Base-by-base conservation (phyloP, 768 basidiomycete species). In the Lactarius psammicola region DNA sequence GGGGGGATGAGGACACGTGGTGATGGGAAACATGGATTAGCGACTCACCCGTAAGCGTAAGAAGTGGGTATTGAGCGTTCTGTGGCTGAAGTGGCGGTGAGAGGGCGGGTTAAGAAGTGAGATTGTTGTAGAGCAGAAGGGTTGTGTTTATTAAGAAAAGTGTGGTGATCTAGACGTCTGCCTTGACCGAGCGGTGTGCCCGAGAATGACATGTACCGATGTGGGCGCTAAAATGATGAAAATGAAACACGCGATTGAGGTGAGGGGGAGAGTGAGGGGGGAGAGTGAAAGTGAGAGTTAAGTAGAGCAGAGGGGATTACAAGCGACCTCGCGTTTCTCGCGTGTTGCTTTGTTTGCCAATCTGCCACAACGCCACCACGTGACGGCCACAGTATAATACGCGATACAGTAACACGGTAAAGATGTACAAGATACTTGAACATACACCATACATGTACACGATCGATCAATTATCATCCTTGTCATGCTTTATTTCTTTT, bases 171-270 rank as follows among this genome's bases (percentile, higher is more conserved):
- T 75, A 92, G 85, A 80, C 90, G 87, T 83, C 90, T 88, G 81
- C 87, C 88, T 86, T 90, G 87, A 78, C 87, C 88, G 70, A 92
- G 78, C 64, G 90, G 89, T 75, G 90, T 92, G 76, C 86, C 83
- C 75, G 88, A 83, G 86, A 93, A 93, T 78, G 90, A 92, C 90
- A 93, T 93, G 82, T 81, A 82, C 51, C 58, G 57, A 30, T 44
- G 54, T 53, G 46, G 31, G 40, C 66, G 62, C 58, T 64, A 65
- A 13, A 44, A 54, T 28, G 49, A 66, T 51, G 56, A 34, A 53
- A 62, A 34, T 51, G 49, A 49, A 62, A 64, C 62, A 64, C 57
- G 62, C 63, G 62, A 53, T 42, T 30, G 26, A 44, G 26, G 56
- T 28, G 49, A 33, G 42, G 59, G 33, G 18, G 59, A 10, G 34